Conservation (phyloP, 805 yeast species). For the Kluyveromyces siamensis region DNA sequence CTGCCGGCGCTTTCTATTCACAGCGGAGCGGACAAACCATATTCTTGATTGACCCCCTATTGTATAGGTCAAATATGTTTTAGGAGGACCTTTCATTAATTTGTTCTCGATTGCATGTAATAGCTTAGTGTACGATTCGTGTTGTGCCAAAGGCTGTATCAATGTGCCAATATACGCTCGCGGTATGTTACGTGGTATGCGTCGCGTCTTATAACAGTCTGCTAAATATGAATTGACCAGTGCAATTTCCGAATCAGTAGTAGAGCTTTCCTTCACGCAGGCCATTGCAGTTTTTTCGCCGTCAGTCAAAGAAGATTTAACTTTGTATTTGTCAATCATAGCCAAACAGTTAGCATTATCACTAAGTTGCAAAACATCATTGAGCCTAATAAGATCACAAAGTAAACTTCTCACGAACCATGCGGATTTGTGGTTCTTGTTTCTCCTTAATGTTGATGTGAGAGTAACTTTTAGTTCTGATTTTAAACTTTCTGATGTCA, state of each 20-base stretch:
- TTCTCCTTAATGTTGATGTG: constrained; percentile 7
- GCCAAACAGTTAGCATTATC: constrained; percentile 5
- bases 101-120: constrained; percentile 12
- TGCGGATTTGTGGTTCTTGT: constrained; percentile 18
- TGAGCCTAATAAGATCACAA: constrained; percentile 10
- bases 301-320: neutral
- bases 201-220: neutral
- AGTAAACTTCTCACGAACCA: constrained; percentile 16
- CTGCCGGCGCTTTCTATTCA: constrained; percentile 21
- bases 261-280: constrained; percentile 9
- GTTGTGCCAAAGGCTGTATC: constrained; percentile 22
- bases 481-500: constrained; percentile 10
- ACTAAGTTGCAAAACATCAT: constrained; percentile 5
- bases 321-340: constrained; percentile 5
- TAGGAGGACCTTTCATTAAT: constrained; percentile 21
- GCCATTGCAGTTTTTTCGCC: constrained; percentile 1
- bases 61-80: constrained; percentile 14
- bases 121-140: constrained; percentile 12
- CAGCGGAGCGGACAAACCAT: constrained; percentile 25
- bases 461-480: constrained; percentile 7
- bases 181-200: constrained; percentile 11
- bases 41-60: constrained; percentile 18
- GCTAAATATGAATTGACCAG: neutral
- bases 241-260: constrained; percentile 8
- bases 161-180: constrained; percentile 10